Percentiles rank a stretch among this genome's conserved stretches.
Evolutionary conservation across 176 grass and related monocot species (phyloP).

Genomic region (maize (Zea mays)): Zm-B73-REFERENCE-NAM-5.0 NC_050104.1:142036001-142036500

Average conservation of each 20-base stretch:
- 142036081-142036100: neutral
- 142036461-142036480: neutral
- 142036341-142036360: too few relatives aligned
- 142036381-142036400: too few relatives aligned
- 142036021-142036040: neutral
- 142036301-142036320: too few relatives aligned
- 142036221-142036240: conserved; percentile 84
- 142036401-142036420: too few relatives aligned
- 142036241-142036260: conserved; percentile 84
- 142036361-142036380: too few relatives aligned
- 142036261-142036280: conserved; percentile 82
- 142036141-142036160: neutral
- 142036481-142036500: too few relatives aligned
- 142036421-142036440: too few relatives aligned
- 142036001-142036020: neutral
- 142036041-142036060: neutral
- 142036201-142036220: conserved; percentile 71
- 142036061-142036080: neutral
- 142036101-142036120: neutral
- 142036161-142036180: conserved; percentile 81
- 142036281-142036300: conserved; percentile 80
- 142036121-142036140: neutral
- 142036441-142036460: neutral
- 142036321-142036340: too few relatives aligned
- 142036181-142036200: conserved; percentile 79